Conservation (phyloP, 495 filamentous ascomycete genomes). For the Xylaria scruposa region DNA sequence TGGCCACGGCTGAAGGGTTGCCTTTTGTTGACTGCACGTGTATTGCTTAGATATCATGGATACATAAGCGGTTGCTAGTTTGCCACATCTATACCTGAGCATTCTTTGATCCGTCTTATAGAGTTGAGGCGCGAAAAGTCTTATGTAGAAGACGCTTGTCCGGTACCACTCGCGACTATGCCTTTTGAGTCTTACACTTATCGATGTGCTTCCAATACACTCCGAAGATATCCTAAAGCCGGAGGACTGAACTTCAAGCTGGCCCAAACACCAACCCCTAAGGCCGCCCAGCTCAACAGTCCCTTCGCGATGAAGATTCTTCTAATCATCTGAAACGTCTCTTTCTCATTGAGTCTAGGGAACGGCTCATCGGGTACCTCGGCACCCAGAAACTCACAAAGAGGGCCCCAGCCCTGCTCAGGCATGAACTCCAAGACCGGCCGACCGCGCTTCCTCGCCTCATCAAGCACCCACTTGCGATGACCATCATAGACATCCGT, state of each 20-base stretch:
- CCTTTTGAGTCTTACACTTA: background rate
- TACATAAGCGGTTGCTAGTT: too few relatives aligned
- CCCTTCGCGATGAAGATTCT: background rate
- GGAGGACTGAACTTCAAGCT: background rate
- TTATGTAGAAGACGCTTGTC: too few relatives aligned
- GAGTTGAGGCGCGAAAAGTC: too few relatives aligned
- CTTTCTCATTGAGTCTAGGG: constrained; percentile 38
- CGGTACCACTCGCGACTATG: too few relatives aligned
- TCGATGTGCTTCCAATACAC: background rate
- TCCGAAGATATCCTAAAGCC: background rate
- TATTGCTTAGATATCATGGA: too few relatives aligned
- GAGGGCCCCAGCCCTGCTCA: constrained; percentile 39
- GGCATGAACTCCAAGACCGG: constrained; percentile 40
- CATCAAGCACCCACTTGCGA: constrained; percentile 26
- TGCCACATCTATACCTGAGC: too few relatives aligned
- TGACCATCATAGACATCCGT: constrained; percentile 30
- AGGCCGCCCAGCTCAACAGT: background rate
- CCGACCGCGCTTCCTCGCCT: constrained; percentile 27
- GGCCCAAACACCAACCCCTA: background rate
- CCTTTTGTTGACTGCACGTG: too few relatives aligned
- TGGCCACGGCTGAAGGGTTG: too few relatives aligned
- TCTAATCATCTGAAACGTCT: background rate
- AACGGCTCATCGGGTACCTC: constrained; percentile 29
- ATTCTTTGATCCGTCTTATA: too few relatives aligned
- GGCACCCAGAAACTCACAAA: constrained; percentile 39